Percentiles rank a stretch among this genome's conserved stretches.
These are phyloP conservation scores for Clavispora fructus DNA, from an alignment of 805 yeast genomes.

Conservation along the genomic window DNA sequence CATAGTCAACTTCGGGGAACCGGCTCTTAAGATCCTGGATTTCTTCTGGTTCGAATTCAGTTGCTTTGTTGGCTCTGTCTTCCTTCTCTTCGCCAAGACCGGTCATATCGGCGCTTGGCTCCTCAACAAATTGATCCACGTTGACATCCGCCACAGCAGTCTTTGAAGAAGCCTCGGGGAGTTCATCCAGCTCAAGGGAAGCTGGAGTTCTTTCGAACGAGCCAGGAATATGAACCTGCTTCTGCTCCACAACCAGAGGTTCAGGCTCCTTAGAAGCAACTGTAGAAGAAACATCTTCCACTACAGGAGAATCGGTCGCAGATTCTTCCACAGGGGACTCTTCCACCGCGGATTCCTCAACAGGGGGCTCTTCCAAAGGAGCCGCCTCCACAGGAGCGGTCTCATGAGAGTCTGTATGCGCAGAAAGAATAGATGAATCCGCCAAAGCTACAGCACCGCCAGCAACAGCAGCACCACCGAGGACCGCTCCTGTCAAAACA, in stretches of 20 bases:
- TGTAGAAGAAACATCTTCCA: too few relatives aligned
- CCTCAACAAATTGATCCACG: conserved; percentile 25
- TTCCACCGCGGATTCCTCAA: too few relatives aligned
- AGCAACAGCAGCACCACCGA: conserved; percentile 11
- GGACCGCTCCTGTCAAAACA: conserved; percentile 16
- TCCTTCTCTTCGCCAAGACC: conserved; percentile 15
- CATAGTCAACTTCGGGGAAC: conserved; percentile 26
- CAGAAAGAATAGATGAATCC: conserved; percentile 1
- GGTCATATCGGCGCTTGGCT: conserved; percentile 24
- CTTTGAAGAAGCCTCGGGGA: not conserved
- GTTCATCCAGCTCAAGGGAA: not conserved
- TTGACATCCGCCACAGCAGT: conserved; percentile 5
- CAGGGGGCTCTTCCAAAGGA: too few relatives aligned
- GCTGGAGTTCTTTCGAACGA: not conserved
- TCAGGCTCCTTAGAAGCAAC: not conserved
- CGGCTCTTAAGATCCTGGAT: conserved; percentile 14
- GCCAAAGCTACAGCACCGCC: conserved; percentile 2
- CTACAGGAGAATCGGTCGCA: not conserved
- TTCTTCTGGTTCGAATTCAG: conserved; percentile 11
- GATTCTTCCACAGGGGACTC: not conserved
- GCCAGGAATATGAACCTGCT: not conserved
- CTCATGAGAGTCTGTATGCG: not conserved
- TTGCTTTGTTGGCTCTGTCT: not conserved
- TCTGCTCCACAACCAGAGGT: not conserved
- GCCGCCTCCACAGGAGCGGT: not conserved